Conservation (phyloP, 192 early-diverging fungal genomes). For the Entomortierella parvispora region DNA sequence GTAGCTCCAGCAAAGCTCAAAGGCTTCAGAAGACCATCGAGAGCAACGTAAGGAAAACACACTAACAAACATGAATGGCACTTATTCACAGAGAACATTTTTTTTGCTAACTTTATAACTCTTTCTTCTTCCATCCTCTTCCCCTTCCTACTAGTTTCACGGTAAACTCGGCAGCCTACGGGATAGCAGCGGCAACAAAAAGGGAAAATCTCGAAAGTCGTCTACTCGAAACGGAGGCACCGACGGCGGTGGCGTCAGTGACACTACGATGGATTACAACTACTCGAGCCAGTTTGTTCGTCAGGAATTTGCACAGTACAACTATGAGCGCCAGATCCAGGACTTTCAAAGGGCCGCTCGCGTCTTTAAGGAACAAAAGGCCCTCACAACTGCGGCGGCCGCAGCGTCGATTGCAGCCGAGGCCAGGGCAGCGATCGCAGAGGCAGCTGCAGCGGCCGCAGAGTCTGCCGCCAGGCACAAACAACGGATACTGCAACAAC, state of each 20-base stretch:
- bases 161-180: constrained; percentile 20
- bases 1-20: constrained; percentile 4
- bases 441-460: constrained; percentile 23
- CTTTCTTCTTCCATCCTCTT: too few relatives aligned
- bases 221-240: neutral
- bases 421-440: constrained; percentile 18
- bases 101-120: too few relatives aligned
- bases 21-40: constrained; percentile 14
- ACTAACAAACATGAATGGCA: neutral
- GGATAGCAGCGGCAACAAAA: constrained; percentile 6
- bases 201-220: constrained; percentile 7
- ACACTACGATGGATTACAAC: constrained; percentile 24
- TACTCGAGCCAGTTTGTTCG: constrained; percentile 21
- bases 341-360: constrained; percentile 41
- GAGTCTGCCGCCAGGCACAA: constrained; percentile 2
- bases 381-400: constrained; percentile 23
- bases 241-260: neutral
- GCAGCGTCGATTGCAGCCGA: constrained; percentile 26
- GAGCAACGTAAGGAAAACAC: neutral
- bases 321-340: constrained; percentile 48
- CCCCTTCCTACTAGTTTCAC: neutral
- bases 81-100: neutral
- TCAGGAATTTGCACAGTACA: constrained; percentile 43
- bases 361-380: constrained; percentile 45
- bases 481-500: neutral